A percentile compares a stretch with the other conserved stretches of the same genome.
Conservation (phyloP, 2,329 filamentous ascomycete species). For the Dendryphion nanum region DNA sequence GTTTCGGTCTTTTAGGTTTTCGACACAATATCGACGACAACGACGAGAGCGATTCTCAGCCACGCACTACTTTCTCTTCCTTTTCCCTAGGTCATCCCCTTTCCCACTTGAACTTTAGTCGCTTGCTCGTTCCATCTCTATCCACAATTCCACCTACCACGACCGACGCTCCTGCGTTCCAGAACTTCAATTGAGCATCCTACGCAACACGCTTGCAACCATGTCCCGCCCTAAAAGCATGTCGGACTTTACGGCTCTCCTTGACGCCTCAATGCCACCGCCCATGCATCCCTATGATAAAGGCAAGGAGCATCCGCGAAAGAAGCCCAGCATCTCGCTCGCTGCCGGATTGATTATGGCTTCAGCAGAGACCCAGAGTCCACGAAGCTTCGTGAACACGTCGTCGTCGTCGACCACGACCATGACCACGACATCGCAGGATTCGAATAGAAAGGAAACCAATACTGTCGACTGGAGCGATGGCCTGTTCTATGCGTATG, state of each 20-base stretch:
- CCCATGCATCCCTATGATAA: slow-evolving; percentile 17
- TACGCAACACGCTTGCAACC: background rate
- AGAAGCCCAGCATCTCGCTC: slow-evolving; percentile 34
- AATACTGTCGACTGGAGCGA: slow-evolving; percentile 12
- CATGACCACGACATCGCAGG: too few species aligned
- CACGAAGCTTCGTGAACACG: slow-evolving; percentile 14
- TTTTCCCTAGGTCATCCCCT: too few species aligned
- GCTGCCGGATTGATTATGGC: slow-evolving; percentile 38
- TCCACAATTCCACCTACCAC: background rate
- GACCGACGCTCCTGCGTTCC: background rate
- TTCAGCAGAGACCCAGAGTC: slow-evolving; percentile 22
- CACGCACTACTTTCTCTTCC: too few species aligned
- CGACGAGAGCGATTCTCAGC: too few species aligned
- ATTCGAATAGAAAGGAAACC: too few species aligned
- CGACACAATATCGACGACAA: too few species aligned
- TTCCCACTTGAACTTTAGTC: too few species aligned
- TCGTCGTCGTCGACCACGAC: too few species aligned
- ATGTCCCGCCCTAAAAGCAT: slow-evolving; percentile 36
- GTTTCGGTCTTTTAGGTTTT: too few species aligned
- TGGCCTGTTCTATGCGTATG: slow-evolving; percentile 36
- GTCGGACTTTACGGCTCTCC: slow-evolving; percentile 31
- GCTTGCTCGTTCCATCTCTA: too few species aligned
- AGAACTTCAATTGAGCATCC: slow-evolving; percentile 3
- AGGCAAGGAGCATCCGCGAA: slow-evolving; percentile 20
- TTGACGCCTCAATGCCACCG: slow-evolving; percentile 27